These are phyloP conservation scores for Magnolia officinalis DNA, from an alignment of 164 flowering plant species.

Conservation along the genomic window DNA sequence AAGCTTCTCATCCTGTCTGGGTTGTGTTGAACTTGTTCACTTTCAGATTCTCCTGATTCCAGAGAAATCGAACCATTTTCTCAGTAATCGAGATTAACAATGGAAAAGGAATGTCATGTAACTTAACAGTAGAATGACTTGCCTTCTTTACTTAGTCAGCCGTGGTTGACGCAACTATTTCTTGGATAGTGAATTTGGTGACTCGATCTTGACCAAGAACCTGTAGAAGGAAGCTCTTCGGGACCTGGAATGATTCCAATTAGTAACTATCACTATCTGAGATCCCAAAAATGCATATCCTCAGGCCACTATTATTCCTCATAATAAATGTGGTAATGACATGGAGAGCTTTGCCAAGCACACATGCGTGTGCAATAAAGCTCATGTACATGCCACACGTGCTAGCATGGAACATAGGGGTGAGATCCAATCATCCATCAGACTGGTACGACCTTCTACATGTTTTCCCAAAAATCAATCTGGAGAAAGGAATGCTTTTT, in stretches of 20 bases:
- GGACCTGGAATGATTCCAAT: constrained; percentile 43
- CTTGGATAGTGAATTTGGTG: constrained; percentile 69
- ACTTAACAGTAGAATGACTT: constrained; percentile 15
- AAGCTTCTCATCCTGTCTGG: constrained; percentile 27
- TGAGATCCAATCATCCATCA: too few species aligned
- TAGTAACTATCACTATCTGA: neutral
- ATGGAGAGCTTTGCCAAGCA: too few species aligned
- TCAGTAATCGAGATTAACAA: neutral
- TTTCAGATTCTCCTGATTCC: constrained; percentile 50
- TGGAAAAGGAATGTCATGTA: neutral
- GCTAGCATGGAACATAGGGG: too few species aligned
- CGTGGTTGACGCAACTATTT: constrained; percentile 57
- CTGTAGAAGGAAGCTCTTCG: constrained; percentile 55
- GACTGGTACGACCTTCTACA: too few species aligned
- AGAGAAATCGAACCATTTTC: neutral
- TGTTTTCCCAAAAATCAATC: too few species aligned
- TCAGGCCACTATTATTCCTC: too few species aligned
- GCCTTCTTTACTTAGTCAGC: constrained; percentile 64
- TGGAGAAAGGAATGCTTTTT: too few species aligned
- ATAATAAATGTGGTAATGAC: too few species aligned
- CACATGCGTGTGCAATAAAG: too few species aligned
- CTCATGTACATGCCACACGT: too few species aligned
- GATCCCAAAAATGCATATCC: neutral
- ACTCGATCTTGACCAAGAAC: constrained; percentile 68
- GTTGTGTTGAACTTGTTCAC: constrained; percentile 67